Percentiles rank a stretch among this genome's conserved stretches.
Evolutionary conservation across 1,284 basidiomycete species (phyloP).

Genomic region (Sporisorium exsertum): DNA sequence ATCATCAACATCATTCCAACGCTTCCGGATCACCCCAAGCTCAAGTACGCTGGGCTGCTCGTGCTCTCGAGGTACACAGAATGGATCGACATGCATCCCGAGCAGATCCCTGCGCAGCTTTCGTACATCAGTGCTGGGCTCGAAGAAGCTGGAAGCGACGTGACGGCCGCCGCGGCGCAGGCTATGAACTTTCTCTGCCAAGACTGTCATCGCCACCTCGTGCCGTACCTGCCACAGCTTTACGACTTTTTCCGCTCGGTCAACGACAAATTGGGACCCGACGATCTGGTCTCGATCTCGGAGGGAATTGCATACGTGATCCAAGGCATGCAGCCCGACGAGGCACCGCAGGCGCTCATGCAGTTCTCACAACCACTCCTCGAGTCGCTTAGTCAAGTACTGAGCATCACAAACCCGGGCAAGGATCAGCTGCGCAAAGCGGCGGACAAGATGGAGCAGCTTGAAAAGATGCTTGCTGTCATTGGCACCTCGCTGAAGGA

Average conservation of each 20-base stretch:
- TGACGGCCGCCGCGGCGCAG: slow-evolving; percentile 92
- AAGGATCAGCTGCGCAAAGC: slow-evolving; percentile 77
- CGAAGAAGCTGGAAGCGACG: slow-evolving; percentile 73
- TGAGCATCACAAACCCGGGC: slow-evolving; percentile 53
- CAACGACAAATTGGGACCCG: slow-evolving; percentile 81
- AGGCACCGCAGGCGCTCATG: slow-evolving; percentile 82
- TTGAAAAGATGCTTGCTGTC: slow-evolving; percentile 60
- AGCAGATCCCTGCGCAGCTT: slow-evolving; percentile 86
- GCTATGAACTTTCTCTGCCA: slow-evolving; percentile 97
- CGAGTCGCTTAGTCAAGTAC: slow-evolving; percentile 70
- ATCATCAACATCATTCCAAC: slow-evolving; percentile 94
- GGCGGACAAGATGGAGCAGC: slow-evolving; percentile 74
- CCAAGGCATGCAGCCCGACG: slow-evolving; percentile 84
- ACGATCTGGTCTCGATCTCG: slow-evolving; percentile 90
- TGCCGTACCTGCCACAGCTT: slow-evolving; percentile 89
- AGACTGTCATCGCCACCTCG: slow-evolving; percentile 89
- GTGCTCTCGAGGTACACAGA: slow-evolving; percentile 96
- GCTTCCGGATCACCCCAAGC: slow-evolving; percentile 88
- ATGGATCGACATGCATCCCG: slow-evolving; percentile 92
- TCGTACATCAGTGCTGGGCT: slow-evolving; percentile 94
- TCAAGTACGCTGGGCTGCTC: slow-evolving; percentile 93
- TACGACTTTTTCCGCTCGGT: slow-evolving; percentile 86
- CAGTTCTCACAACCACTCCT: slow-evolving; percentile 79
- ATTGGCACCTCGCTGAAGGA: slow-evolving; percentile 27
- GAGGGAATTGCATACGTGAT: slow-evolving; percentile 96